Conservation (phyloP, 352 stramenopile species). For the Aphanomyces cochlioides region DNA sequence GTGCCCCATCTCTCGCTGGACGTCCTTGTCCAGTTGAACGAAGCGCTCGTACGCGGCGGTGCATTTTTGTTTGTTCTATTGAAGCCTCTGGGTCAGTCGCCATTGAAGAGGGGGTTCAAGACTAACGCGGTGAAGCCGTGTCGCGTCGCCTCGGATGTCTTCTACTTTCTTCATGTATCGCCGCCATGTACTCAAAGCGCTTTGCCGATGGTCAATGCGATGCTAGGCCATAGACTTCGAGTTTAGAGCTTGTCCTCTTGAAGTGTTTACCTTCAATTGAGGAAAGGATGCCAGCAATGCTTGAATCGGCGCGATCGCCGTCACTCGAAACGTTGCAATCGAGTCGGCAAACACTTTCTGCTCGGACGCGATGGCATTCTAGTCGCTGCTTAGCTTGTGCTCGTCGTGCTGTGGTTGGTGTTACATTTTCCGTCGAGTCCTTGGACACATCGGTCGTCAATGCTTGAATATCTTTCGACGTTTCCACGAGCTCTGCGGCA, state of each 20-base stretch:
- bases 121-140: slow-evolving; percentile 52
- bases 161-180: slow-evolving; percentile 61
- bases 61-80: slow-evolving; percentile 63
- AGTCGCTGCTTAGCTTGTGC: background rate
- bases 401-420: background rate
- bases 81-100: background rate
- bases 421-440: slow-evolving; percentile 25
- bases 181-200: slow-evolving; percentile 47
- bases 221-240: slow-evolving; percentile 35
- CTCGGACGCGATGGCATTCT: background rate
- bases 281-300: slow-evolving; percentile 50
- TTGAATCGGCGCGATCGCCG: slow-evolving; percentile 57
- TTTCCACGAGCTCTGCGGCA: slow-evolving; percentile 6
- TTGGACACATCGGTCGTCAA: slow-evolving; percentile 38
- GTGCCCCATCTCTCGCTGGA: slow-evolving; percentile 42
- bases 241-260: background rate
- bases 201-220: slow-evolving; percentile 63
- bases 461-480: slow-evolving; percentile 4
- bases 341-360: slow-evolving; percentile 34
- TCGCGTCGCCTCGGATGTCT: slow-evolving; percentile 49
- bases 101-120: background rate
- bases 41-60: slow-evolving; percentile 54
- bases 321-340: slow-evolving; percentile 50
- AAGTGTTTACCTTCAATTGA: slow-evolving; percentile 44
- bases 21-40: slow-evolving; percentile 54